phyloP scores from a whole-genome alignment of 148 eudicot species.

The Camellia sinensis region DNA sequence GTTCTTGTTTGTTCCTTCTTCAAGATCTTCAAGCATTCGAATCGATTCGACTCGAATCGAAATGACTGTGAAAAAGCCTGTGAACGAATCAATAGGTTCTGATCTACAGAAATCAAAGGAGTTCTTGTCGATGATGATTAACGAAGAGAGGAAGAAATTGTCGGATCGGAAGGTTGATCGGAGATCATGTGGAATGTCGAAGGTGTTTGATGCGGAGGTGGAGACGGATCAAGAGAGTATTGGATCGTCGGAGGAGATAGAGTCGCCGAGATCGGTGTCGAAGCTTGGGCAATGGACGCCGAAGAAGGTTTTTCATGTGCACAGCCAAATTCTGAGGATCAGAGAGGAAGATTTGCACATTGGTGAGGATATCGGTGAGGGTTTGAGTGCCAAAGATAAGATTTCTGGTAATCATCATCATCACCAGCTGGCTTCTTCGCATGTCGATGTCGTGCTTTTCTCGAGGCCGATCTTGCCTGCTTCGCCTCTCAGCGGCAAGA shows the following conservation, averaged over 20 bases:
- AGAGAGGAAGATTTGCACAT: slow-evolving; percentile 42
- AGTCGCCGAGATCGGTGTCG: slow-evolving; percentile 27
- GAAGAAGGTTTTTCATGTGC: slow-evolving; percentile 24
- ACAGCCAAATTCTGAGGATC: slow-evolving; percentile 39
- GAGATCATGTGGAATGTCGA: not conserved
- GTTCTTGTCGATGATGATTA: not conserved
- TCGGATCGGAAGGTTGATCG: not conserved
- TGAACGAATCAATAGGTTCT: not conserved
- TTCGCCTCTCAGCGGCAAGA: slow-evolving; percentile 33
- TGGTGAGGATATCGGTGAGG: slow-evolving; percentile 25
- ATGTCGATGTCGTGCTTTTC: slow-evolving; percentile 16
- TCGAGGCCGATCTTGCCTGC: slow-evolving; percentile 33
- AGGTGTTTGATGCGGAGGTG: not conserved
- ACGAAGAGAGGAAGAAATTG: not conserved
- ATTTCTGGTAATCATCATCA: not conserved
- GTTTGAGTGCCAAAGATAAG: slow-evolving; percentile 13
- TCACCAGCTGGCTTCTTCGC: slow-evolving; percentile 2
- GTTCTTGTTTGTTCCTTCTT: not conserved
- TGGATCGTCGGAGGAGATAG: slow-evolving; percentile 28
- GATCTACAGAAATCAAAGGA: not conserved
- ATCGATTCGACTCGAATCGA: too few relatives aligned
- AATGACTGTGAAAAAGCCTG: not conserved
- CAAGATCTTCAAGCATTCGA: not conserved
- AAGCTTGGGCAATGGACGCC: slow-evolving; percentile 10
- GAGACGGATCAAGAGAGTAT: slow-evolving; percentile 31